phyloP scores from a whole-genome alignment of 2,329 filamentous ascomycete genomes.

The Aspergillus proliferans region DNA sequence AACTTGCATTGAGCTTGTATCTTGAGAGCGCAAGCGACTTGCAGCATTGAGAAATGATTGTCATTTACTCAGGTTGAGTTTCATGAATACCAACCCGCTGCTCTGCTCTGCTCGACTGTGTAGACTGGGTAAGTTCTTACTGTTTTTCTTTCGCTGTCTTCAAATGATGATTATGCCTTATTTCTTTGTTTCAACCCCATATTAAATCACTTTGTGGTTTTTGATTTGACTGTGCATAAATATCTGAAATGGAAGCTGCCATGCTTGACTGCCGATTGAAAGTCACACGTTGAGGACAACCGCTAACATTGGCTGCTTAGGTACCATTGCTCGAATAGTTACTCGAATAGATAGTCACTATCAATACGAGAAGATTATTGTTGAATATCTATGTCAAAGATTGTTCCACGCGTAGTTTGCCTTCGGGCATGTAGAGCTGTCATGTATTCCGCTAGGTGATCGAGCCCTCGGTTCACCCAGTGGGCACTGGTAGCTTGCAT shows the following conservation, averaged over 20 bases:
- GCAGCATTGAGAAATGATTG: too few species aligned
- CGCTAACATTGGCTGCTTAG: too few species aligned
- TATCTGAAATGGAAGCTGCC: constrained; percentile 13
- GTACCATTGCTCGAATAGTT: too few species aligned
- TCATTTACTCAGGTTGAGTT: background rate
- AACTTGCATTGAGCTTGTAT: background rate
- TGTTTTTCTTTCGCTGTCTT: background rate
- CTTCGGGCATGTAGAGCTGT: too few species aligned
- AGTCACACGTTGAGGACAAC: background rate
- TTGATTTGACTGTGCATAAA: constrained; percentile 27
- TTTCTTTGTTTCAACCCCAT: constrained; percentile 37
- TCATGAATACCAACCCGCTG: background rate
- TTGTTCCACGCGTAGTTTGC: too few species aligned
- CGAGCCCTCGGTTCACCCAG: too few species aligned
- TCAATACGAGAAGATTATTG: too few species aligned
- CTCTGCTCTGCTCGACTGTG: background rate
- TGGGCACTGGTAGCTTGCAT: too few species aligned
- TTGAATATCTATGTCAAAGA: too few species aligned
- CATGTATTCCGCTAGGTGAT: too few species aligned
- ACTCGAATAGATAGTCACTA: too few species aligned
- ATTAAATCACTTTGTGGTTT: constrained; percentile 24
- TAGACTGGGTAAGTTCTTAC: constrained; percentile 7
- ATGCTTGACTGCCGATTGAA: background rate
- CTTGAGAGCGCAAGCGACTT: background rate
- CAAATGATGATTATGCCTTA: constrained; percentile 30